These are phyloP conservation scores for Lasiosphaeria ovina DNA, from an alignment of 495 filamentous ascomycete genomes.

Conservation along the genomic window DNA sequence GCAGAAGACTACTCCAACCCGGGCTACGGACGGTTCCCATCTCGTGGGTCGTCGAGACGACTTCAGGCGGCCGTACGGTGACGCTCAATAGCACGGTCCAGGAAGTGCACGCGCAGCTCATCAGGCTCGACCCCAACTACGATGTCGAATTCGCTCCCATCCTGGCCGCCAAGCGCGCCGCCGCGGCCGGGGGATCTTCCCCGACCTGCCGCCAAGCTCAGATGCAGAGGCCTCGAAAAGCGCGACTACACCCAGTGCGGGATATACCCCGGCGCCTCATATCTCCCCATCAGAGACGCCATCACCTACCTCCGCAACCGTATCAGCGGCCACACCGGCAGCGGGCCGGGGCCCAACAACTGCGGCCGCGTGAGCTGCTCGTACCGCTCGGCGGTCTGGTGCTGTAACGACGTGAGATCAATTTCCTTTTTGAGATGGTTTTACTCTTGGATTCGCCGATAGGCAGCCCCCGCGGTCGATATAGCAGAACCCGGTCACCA, in stretches of 20 bases:
- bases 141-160: conserved; percentile 5
- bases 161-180: not conserved
- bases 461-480: too few relatives aligned
- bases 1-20: conserved; percentile 1
- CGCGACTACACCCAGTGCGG: not conserved
- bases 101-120: conserved; percentile 13
- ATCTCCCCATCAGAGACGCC: conserved; percentile 17
- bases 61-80: conserved; percentile 10
- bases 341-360: conserved; percentile 22
- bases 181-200: too few relatives aligned
- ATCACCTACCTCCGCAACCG: conserved; percentile 20
- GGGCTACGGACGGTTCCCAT: conserved; percentile 14
- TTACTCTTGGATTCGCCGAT: too few relatives aligned
- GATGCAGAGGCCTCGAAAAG: not conserved
- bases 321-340: conserved; percentile 13
- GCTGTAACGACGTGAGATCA: conserved; percentile 28
- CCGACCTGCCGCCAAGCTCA: not conserved
- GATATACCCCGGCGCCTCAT: not conserved
- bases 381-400: conserved; percentile 25
- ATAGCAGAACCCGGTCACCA: too few relatives aligned
- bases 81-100: conserved; percentile 20
- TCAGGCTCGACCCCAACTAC: conserved; percentile 19
- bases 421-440: not conserved
- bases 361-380: conserved; percentile 28
- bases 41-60: conserved; percentile 15